Percentiles rank a stretch among this genome's conserved stretches.
phyloP scores from a whole-genome alignment of 208 protist species.

The Leishmania turanica region DNA sequence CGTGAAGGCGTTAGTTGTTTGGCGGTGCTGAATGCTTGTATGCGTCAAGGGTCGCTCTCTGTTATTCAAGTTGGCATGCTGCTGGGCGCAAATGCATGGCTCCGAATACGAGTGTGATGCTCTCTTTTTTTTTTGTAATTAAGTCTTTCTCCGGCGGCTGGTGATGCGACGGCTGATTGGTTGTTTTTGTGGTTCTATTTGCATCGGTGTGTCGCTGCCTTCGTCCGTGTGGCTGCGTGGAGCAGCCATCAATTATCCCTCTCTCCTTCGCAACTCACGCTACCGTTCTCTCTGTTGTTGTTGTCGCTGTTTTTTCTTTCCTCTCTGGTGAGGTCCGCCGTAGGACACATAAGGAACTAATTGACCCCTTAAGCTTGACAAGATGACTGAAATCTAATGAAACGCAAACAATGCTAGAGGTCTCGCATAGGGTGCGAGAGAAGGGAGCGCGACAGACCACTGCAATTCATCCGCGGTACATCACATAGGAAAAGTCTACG shows the following conservation, averaged over 20 bases:
- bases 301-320: background rate
- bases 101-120: background rate
- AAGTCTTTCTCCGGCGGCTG: background rate
- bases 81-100: background rate
- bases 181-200: too few species aligned
- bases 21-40: background rate
- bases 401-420: background rate
- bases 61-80: too few species aligned
- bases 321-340: too few species aligned
- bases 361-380: background rate
- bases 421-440: too few species aligned
- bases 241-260: background rate
- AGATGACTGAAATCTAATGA: background rate
- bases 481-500: background rate
- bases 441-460: background rate
- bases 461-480: background rate
- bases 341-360: background rate
- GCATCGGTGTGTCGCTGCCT: background rate
- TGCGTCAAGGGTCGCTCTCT: background rate
- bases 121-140: background rate
- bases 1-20: background rate
- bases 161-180: background rate
- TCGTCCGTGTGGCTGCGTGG: background rate
- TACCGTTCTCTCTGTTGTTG: background rate
- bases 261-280: background rate